A percentile compares a stretch with the other conserved stretches of the same genome.
Conservation (phyloP, 768 basidiomycete species). For the Phylloporus rhodoxanthus region DNA sequence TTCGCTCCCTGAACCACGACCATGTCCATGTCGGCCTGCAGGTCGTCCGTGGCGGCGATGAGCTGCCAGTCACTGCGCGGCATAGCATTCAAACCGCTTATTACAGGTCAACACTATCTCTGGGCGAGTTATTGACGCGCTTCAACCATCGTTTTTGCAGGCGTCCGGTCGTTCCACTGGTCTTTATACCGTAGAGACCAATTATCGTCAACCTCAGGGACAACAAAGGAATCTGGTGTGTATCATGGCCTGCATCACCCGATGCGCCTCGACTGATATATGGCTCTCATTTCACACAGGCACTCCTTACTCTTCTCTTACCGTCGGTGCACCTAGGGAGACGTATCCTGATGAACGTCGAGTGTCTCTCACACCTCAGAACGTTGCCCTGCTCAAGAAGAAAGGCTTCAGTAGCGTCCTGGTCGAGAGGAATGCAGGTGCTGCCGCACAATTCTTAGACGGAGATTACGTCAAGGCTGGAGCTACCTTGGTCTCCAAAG, state of each 20-base stretch:
- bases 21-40: conserved; percentile 30
- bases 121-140: neutral
- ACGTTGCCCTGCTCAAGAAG: conserved; percentile 67
- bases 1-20: conserved; percentile 20
- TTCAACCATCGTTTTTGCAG: conserved; percentile 10
- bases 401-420: conserved; percentile 75
- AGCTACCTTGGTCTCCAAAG: conserved; percentile 66
- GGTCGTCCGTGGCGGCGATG: conserved; percentile 23
- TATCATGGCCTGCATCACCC: conserved; percentile 1
- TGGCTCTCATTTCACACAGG: conserved; percentile 29
- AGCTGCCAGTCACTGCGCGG: conserved; percentile 19
- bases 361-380: conserved; percentile 77
- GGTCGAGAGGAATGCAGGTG: conserved; percentile 67
- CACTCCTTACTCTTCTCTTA: conserved; percentile 63
- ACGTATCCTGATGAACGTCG: conserved; percentile 72
- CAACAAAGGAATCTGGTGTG: conserved; percentile 24
- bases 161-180: conserved; percentile 28
- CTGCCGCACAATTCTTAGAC: conserved; percentile 72
- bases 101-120: conserved; percentile 14
- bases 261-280: neutral
- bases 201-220: conserved; percentile 8
- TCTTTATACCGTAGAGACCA: conserved; percentile 25
- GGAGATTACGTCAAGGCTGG: conserved; percentile 76
- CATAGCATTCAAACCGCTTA: conserved; percentile 15
- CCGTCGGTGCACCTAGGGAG: conserved; percentile 74